Evolutionary conservation across 2,329 filamentous ascomycete genomes (phyloP).

Genomic region (Bipolaris victoriae): DNA sequence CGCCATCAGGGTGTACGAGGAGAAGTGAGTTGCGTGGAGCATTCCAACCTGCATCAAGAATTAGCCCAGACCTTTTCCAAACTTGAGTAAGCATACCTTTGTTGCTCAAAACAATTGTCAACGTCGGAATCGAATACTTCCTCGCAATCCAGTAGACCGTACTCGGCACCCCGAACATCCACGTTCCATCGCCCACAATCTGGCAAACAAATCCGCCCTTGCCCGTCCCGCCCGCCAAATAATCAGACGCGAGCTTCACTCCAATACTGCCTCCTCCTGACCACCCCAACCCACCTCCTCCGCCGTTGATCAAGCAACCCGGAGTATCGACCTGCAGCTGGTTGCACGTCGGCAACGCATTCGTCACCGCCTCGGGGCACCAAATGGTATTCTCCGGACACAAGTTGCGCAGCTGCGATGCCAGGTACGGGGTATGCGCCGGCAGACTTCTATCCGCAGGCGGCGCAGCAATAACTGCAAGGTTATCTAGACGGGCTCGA

Average conservation of each 20-base stretch:
- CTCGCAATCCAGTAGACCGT: constrained; percentile 73
- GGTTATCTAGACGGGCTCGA: background rate
- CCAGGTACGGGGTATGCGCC: constrained; percentile 52
- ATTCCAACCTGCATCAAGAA: constrained; percentile 59
- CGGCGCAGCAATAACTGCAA: background rate
- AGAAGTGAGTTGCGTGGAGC: constrained; percentile 66
- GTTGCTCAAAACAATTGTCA: constrained; percentile 73
- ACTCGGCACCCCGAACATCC: constrained; percentile 68
- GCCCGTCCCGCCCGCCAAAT: constrained; percentile 41
- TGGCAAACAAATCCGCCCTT: constrained; percentile 48
- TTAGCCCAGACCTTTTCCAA: background rate
- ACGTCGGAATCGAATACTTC: constrained; percentile 68
- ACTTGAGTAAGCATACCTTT: constrained; percentile 53
- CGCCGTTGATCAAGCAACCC: constrained; percentile 80
- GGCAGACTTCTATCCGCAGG: background rate
- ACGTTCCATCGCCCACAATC: constrained; percentile 71
- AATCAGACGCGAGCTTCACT: constrained; percentile 73
- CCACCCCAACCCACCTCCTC: constrained; percentile 81
- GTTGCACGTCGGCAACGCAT: constrained; percentile 68
- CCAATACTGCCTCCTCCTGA: constrained; percentile 77
- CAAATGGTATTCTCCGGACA: constrained; percentile 73
- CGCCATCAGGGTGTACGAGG: constrained; percentile 69
- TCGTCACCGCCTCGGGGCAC: constrained; percentile 79
- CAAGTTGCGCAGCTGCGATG: constrained; percentile 60
- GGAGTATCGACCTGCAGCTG: constrained; percentile 72